Conservation (phyloP, 805 yeast genomes). For the Zygoascus bituminiphila region DNA sequence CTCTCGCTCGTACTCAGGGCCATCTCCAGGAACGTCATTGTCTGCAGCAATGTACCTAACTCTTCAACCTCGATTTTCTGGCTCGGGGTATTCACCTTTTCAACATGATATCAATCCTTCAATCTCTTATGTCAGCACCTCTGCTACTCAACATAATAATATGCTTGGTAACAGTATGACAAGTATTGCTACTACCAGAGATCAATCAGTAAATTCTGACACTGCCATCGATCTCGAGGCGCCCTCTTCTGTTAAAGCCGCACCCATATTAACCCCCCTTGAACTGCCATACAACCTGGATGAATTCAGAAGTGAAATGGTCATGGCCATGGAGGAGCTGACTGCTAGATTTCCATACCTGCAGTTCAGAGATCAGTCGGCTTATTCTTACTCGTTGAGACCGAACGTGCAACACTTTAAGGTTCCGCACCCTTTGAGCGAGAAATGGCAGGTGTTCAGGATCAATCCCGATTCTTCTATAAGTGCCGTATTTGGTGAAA, state of each 20-base stretch:
- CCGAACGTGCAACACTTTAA: constrained; percentile 15
- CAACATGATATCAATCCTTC: background rate
- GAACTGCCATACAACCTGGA: constrained; percentile 24
- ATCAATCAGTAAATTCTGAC: no score
- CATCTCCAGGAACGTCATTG: background rate
- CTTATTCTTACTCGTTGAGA: constrained; percentile 17
- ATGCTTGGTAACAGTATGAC: background rate
- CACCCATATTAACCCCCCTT: constrained; percentile 3
- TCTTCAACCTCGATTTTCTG: background rate
- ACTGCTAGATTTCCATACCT: constrained; percentile 17
- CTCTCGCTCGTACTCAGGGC: background rate
- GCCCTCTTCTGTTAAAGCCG: background rate
- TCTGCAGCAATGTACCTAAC: background rate
- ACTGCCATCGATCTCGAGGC: background rate
- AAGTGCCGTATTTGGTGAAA: constrained; percentile 21
- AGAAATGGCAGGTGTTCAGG: constrained; percentile 29
- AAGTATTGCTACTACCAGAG: background rate
- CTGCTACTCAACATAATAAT: background rate
- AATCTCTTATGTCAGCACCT: constrained; percentile 1
- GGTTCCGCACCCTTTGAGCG: constrained; percentile 20
- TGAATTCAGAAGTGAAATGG: constrained; percentile 26
- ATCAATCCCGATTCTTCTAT: constrained; percentile 25
- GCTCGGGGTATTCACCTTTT: background rate
- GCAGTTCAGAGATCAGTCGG: constrained; percentile 10
- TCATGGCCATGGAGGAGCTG: constrained; percentile 27